These are phyloP conservation scores for Metarhizium sp. DNA, from an alignment of 2,329 filamentous ascomycete species.

Conservation along the genomic window DNA sequence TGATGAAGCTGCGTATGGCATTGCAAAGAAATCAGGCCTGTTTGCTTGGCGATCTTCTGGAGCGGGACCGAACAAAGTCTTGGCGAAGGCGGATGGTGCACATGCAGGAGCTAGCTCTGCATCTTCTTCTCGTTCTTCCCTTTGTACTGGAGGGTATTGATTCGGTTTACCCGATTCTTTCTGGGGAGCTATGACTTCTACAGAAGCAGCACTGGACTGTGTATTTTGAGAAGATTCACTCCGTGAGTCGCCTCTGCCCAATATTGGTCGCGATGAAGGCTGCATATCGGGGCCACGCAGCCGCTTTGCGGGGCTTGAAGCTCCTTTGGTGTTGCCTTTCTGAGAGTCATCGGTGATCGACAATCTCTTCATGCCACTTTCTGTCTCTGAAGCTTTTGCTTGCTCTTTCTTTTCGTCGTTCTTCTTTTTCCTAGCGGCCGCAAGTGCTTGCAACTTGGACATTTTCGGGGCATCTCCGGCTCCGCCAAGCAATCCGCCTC, in stretches of 20 bases:
- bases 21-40: slow-evolving; percentile 25
- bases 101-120: slow-evolving; percentile 12
- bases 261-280: not conserved
- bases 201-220: not conserved
- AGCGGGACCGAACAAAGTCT: slow-evolving; percentile 39
- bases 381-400: slow-evolving; percentile 15
- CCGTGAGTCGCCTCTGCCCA: not conserved
- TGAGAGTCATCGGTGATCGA: slow-evolving; percentile 18
- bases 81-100: slow-evolving; percentile 48
- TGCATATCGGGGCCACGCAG: slow-evolving; percentile 8
- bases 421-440: slow-evolving; percentile 78
- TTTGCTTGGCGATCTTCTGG: slow-evolving; percentile 17
- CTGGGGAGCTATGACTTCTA: not conserved
- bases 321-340: slow-evolving; percentile 18
- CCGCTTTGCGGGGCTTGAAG: slow-evolving; percentile 13
- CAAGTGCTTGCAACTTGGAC: slow-evolving; percentile 86
- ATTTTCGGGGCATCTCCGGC: slow-evolving; percentile 56
- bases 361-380: slow-evolving; percentile 20
- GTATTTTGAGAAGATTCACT: not conserved
- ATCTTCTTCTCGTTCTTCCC: not conserved
- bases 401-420: slow-evolving; percentile 49
- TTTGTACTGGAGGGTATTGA: not conserved
- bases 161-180: not conserved
- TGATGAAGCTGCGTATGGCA: slow-evolving; percentile 42
- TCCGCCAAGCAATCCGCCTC: slow-evolving; percentile 70